These are phyloP conservation scores for Leucosporidium scottii DNA, from an alignment of 768 basidiomycete genomes.

Conservation along the genomic window DNA sequence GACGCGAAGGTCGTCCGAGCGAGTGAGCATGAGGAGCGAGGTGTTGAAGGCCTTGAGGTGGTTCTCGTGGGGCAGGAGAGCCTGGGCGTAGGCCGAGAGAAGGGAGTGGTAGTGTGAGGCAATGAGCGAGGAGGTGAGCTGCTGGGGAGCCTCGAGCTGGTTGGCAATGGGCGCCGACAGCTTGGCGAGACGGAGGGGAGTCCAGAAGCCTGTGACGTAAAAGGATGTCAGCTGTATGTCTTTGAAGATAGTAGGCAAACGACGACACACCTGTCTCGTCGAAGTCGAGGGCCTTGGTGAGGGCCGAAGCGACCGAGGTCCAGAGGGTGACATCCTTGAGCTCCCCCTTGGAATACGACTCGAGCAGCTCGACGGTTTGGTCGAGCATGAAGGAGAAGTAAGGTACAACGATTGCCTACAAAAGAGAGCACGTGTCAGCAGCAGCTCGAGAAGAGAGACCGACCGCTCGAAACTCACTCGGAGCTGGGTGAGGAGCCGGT, in stretches of 20 bases:
- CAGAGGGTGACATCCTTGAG: conserved; percentile 52
- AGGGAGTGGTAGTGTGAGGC: conserved; percentile 14
- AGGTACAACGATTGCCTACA: conserved; percentile 75
- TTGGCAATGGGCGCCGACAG: conserved; percentile 56
- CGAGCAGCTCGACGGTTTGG: conserved; percentile 59
- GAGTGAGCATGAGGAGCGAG: conserved; percentile 76
- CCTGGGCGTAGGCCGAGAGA: conserved; percentile 42
- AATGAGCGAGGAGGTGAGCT: neutral
- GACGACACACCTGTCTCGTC: conserved; percentile 69
- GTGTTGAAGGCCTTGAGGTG: conserved; percentile 76
- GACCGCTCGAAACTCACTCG: conserved; percentile 52
- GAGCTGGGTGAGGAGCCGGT: conserved; percentile 72
- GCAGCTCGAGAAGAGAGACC: neutral
- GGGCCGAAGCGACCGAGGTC: conserved; percentile 54
- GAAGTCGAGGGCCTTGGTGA: conserved; percentile 62
- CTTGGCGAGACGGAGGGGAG: conserved; percentile 66
- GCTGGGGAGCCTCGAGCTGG: conserved; percentile 53
- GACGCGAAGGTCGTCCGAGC: conserved; percentile 66
- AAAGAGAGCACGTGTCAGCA: conserved; percentile 1
- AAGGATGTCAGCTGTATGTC: neutral
- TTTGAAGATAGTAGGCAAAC: neutral
- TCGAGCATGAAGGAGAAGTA: conserved; percentile 74
- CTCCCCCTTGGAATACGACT: conserved; percentile 46
- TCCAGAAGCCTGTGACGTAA: conserved; percentile 67
- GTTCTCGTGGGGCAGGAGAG: conserved; percentile 49